Conservation (phyloP, 768 basidiomycete genomes). For the Lepiota brunneoincarnata region DNA sequence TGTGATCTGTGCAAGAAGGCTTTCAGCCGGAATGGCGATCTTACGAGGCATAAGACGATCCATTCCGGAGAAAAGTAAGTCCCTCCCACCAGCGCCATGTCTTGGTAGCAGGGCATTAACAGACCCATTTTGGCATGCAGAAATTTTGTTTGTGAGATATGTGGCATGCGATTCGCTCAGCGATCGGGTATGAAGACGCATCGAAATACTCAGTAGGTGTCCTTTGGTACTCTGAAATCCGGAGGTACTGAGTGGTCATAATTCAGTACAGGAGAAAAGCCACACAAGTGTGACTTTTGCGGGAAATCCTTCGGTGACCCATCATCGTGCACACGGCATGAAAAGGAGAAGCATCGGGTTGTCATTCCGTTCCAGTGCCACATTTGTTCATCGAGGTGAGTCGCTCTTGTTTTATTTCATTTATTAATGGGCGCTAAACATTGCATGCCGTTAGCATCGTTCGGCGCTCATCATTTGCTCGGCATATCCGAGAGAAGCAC, state of each 20-base stretch:
- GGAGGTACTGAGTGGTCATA: not conserved
- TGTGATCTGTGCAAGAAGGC: slow-evolving; percentile 45
- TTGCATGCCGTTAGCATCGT: slow-evolving; percentile 47
- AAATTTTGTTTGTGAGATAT: slow-evolving; percentile 47
- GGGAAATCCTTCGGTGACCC: slow-evolving; percentile 59
- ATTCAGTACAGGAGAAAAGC: slow-evolving; percentile 48
- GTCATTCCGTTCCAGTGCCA: slow-evolving; percentile 45
- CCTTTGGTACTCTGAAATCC: not conserved
- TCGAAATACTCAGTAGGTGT: slow-evolving; percentile 60
- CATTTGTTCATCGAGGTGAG: slow-evolving; percentile 48
- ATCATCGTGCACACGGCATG: slow-evolving; percentile 65
- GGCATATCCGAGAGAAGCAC: slow-evolving; percentile 52
- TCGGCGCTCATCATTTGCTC: slow-evolving; percentile 54
- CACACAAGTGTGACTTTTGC: slow-evolving; percentile 51
- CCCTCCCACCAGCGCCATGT: not conserved
- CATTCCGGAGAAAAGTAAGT: slow-evolving; percentile 54
- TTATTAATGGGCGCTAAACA: not conserved
- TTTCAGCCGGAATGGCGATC: slow-evolving; percentile 59
- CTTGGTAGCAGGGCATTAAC: not conserved
- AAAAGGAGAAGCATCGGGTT: slow-evolving; percentile 52
- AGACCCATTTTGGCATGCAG: slow-evolving; percentile 28
- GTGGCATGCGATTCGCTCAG: slow-evolving; percentile 59
- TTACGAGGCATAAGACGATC: slow-evolving; percentile 50
- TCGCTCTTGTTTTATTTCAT: slow-evolving; percentile 1
- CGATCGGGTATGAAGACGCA: slow-evolving; percentile 61